phyloP scores from a whole-genome alignment of 306 rosid species.

The Ormosia emarginata region DNA sequence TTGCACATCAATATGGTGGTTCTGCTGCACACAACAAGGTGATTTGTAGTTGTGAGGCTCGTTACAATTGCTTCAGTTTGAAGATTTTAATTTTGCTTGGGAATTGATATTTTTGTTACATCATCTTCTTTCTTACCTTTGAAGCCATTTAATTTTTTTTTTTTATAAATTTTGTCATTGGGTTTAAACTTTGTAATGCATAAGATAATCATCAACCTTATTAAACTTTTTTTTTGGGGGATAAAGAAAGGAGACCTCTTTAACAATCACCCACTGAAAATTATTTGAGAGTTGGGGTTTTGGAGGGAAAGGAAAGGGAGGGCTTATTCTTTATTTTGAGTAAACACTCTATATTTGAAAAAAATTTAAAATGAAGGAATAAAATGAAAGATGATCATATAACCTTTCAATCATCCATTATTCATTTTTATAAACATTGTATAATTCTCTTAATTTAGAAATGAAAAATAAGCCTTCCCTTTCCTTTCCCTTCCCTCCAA shows the following conservation, averaged over 20 bases:
- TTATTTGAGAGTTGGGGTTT: no score
- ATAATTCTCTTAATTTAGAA: no score
- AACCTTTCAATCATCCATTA: no score
- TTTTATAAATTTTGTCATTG: background rate
- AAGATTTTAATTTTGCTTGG: slow-evolving; percentile 10
- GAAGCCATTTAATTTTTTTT: background rate
- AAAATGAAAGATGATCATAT: no score
- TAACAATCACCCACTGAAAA: background rate
- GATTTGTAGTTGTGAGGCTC: slow-evolving; percentile 21
- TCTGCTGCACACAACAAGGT: slow-evolving; percentile 99
- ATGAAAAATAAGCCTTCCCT: no score
- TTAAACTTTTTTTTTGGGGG: background rate
- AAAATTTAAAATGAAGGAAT: no score
- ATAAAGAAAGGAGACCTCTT: background rate
- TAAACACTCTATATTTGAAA: no score
- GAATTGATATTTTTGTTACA: background rate
- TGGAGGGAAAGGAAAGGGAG: no score
- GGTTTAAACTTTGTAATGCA: background rate
- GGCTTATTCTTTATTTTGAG: no score
- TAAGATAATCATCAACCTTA: slow-evolving; percentile 2
- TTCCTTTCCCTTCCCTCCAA: no score
- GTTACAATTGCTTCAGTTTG: slow-evolving; percentile 9
- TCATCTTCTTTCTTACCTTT: background rate
- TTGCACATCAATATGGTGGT: slow-evolving; percentile 95
- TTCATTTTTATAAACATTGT: no score